Base-by-base conservation (phyloP, 192 early-diverging fungal species). In the Obelidium mucronatum region DNA sequence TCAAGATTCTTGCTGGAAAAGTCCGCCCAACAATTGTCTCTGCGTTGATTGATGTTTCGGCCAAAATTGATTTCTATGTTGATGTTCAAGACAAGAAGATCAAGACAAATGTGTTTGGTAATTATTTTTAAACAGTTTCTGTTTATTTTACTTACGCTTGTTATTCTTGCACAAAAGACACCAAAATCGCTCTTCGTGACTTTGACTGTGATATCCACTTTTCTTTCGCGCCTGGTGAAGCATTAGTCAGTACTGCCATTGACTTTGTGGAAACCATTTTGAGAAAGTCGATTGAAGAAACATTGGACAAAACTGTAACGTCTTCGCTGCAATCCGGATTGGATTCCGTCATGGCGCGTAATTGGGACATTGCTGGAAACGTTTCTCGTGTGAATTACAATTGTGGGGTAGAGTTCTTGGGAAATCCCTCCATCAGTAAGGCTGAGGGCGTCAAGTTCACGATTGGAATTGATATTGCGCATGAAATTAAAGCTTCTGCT, bases 81-180 rank as follows among this genome's bases (percentile, higher is more conserved):
- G 42, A 6, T 4, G 34, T 26, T 6, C 13, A 73, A 6, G 59
- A 34, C 24, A 64, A 64, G 40, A 37, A 63, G 17, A 17, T 37
- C 37, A 74, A 37, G 61, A 74, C 73, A 3, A 60, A 74, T 39
- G 73, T 74, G 2, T 61, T 28, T 35, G 73, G 70, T 59, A 11
- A 33, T 5, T 24, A 13, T 59, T 24, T 24, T 30, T 59, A 4
- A 17, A n/a, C n/a, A n/a, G n/a, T n/a, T n/a, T n/a, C n/a, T n/a
- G n/a, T n/a, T n/a, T n/a, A n/a, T 52, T 13, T 13, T 15, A 34
- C 28, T 70, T n/a, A 17, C 19, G 19, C 56, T 70, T 34, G 53
- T 13, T 58, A 22, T n/a, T n/a, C n/a, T n/a, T n/a, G n/a, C n/a
- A n/a, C n/a, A n/a, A n/a, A n/a, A n/a, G n/a, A n/a, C n/a, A n/a